A percentile compares a stretch with the other conserved stretches of the same genome.
Evolutionary conservation across 2,329 filamentous ascomycete genomes (phyloP).

Genomic region (Calonectria pseudoturangicola): DNA sequence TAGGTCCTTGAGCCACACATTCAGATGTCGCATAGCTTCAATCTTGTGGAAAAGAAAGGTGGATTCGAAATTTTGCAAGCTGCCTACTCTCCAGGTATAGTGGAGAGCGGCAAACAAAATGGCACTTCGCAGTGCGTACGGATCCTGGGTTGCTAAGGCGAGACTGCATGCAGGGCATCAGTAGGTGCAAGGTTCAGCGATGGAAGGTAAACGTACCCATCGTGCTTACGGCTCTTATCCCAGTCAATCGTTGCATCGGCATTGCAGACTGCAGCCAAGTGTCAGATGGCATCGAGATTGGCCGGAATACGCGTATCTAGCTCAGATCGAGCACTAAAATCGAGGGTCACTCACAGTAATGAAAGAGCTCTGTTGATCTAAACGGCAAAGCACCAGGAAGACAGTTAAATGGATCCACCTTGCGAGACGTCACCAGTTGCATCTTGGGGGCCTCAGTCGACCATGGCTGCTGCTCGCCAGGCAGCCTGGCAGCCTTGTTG

Average conservation of each 20-base stretch:
- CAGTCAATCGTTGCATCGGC: constrained; percentile 21
- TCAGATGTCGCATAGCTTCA: constrained; percentile 45
- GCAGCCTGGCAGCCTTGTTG: constrained; percentile 38
- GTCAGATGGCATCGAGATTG: constrained; percentile 3
- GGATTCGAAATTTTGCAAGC: constrained; percentile 41
- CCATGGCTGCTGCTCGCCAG: constrained; percentile 50
- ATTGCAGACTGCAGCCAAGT: background rate
- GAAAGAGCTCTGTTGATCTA: constrained; percentile 48
- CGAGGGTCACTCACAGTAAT: constrained; percentile 46
- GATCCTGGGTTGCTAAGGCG: constrained; percentile 35
- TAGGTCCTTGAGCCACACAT: constrained; percentile 28
- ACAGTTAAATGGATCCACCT: constrained; percentile 32
- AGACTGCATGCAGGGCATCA: constrained; percentile 31
- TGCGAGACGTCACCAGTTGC: constrained; percentile 24
- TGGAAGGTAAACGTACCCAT: constrained; percentile 11
- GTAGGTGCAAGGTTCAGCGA: background rate
- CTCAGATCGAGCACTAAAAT: background rate
- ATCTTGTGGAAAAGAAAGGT: constrained; percentile 50
- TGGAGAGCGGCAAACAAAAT: constrained; percentile 50
- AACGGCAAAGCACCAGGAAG: constrained; percentile 47
- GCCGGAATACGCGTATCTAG: background rate
- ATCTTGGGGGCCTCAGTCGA: background rate
- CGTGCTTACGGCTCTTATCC: background rate
- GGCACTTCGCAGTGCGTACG: constrained; percentile 44
- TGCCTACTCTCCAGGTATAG: constrained; percentile 47